A percentile compares a stretch with the other conserved stretches of the same genome.
These are phyloP conservation scores for Penicillium sp. DNA, from an alignment of 2,329 filamentous ascomycete species.

Conservation along the genomic window DNA sequence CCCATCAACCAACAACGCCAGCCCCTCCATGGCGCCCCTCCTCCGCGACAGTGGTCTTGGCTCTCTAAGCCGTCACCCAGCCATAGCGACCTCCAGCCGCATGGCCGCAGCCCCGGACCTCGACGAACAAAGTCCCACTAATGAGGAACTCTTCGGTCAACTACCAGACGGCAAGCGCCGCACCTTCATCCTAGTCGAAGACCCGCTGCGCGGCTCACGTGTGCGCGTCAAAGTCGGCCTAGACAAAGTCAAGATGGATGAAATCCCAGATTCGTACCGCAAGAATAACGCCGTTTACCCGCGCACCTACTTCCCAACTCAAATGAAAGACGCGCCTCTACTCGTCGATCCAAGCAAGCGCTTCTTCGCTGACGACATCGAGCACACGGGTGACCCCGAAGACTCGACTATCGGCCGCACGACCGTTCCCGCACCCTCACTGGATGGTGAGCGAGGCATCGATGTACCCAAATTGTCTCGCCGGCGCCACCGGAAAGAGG, in stretches of 20 bases:
- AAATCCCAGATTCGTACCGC: slow-evolving; percentile 94
- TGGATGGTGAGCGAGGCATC: slow-evolving; percentile 74
- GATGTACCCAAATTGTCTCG: slow-evolving; percentile 73
- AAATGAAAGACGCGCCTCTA: slow-evolving; percentile 85
- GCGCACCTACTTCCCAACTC: slow-evolving; percentile 85
- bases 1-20: slow-evolving; percentile 53
- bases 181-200: slow-evolving; percentile 95
- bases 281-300: slow-evolving; percentile 88
- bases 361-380: slow-evolving; percentile 71
- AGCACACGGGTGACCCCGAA: slow-evolving; percentile 51
- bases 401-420: slow-evolving; percentile 40
- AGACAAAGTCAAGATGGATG: slow-evolving; percentile 90
- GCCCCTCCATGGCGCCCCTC: slow-evolving; percentile 63
- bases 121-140: slow-evolving; percentile 40
- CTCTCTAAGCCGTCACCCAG: slow-evolving; percentile 33
- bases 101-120: slow-evolving; percentile 22
- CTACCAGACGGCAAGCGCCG: slow-evolving; percentile 87
- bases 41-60: slow-evolving; percentile 58
- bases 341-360: slow-evolving; percentile 68
- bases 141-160: slow-evolving; percentile 77
- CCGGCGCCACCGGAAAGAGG: slow-evolving; percentile 72
- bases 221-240: slow-evolving; percentile 89
- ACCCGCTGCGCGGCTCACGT: slow-evolving; percentile 75
- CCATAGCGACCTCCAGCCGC: slow-evolving; percentile 34
- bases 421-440: slow-evolving; percentile 60